Evolutionary conservation across 2,329 filamentous ascomycete genomes (phyloP), one percentile per base, ranked within the genome.

Genomic region (Leptodontidium sp.): DNA sequence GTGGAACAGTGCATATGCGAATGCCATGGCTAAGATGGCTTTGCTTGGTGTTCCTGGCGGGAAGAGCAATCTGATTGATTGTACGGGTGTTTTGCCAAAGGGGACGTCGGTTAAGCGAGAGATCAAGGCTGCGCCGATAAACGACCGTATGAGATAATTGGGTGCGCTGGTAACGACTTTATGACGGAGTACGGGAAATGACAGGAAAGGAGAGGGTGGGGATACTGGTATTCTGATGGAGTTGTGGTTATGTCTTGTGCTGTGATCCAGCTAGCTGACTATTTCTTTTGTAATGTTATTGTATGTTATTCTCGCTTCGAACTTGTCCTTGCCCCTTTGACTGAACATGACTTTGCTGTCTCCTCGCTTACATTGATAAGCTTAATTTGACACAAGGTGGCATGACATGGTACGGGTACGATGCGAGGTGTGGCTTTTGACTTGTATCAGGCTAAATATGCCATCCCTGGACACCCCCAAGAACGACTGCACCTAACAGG

Each of bases 1-100:
- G 67, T 81, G 79, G 79, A 77, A 70, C 35, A 74, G 74, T 24
- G 76, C 76, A 58, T 80, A 78, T 68, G 73, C 74, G 4, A 73
- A 73, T 63, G 77, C 77, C 1, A 71, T 71, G 68, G 47, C 35
- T 12, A 68, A 68, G 35, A 70, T 74, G 69, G 32, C 62, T 47
- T 55, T 70, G 59, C 40, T 73, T 15, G 70, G 70, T 59, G 66
- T 68, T 24, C 62, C 63, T 2, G 61, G 62, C 4, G 64, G 59
- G 21, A 57, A 47, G n/a, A 58, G 21, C 4, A 64, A 55, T 14
- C 26, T 70, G 50, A 61, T 62, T 43, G 71, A 72, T 59, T 72
- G 71, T 52, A 72, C 69, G 24, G 38, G 61, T 26, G 45, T 45
- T 4, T 59, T 72, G 45, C 71, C 71, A 2, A 63, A 49, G 40